These are phyloP conservation scores for Inonotus hispidus DNA, from an alignment of 1,284 basidiomycete species.

Conservation along the genomic window DNA sequence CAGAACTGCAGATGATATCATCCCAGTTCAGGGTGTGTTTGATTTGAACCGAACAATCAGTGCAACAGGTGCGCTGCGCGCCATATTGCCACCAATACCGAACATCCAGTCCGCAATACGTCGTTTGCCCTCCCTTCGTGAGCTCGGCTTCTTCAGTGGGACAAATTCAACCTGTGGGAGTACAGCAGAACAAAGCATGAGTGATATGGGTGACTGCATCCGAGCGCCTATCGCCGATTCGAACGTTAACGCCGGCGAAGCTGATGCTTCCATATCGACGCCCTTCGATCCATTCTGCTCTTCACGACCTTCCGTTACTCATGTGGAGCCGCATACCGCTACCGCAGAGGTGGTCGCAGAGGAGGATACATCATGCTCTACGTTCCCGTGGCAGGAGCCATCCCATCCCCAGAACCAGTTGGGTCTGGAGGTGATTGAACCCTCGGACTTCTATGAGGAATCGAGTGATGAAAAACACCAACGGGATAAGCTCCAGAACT, in stretches of 20 bases:
- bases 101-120: conserved; percentile 1
- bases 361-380: neutral
- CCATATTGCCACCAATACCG: neutral
- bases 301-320: neutral
- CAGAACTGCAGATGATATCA: neutral
- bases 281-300: neutral
- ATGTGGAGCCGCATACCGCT: neutral
- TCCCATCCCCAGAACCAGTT: conserved; percentile 16
- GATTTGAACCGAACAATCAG: neutral
- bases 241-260: neutral
- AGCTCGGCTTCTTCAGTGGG: conserved; percentile 12
- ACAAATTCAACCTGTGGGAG: neutral
- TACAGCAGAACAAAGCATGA: neutral
- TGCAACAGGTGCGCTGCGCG: neutral
- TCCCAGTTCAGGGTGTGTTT: neutral
- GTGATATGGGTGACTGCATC: neutral
- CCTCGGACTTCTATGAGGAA: neutral
- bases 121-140: conserved; percentile 14
- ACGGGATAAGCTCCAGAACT: neutral
- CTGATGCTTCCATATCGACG: neutral
- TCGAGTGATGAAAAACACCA: neutral
- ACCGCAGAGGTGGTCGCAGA: neutral
- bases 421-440: conserved; percentile 7
- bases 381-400: conserved; percentile 6
- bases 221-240: neutral